Evolutionary conservation across 305 asterid genomes (phyloP).

Genomic region (Fraxinus sp.): DNA sequence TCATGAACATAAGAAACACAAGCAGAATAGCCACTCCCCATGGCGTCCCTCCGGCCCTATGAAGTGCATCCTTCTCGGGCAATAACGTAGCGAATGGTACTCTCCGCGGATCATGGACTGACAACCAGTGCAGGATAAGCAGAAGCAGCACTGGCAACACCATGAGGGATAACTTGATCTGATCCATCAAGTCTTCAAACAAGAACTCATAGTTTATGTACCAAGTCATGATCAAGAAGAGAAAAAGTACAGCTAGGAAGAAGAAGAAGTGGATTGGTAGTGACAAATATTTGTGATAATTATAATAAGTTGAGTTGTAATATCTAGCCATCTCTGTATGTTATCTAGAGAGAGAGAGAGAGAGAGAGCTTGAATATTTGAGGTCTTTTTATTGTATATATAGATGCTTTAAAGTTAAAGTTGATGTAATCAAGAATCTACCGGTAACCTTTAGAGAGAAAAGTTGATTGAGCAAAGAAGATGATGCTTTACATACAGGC

Average conservation of each 20-base stretch:
- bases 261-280: constrained; percentile 61
- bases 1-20: constrained; percentile 61
- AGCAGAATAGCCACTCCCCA: constrained; percentile 62
- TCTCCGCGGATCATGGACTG: constrained; percentile 41
- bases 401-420: constrained; percentile 22
- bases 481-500: background rate
- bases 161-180: constrained; percentile 56
- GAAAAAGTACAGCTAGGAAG: constrained; percentile 48
- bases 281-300: constrained; percentile 56
- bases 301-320: constrained; percentile 49
- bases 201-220: constrained; percentile 65
- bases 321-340: constrained; percentile 51
- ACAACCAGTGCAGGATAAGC: constrained; percentile 61
- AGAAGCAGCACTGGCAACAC: constrained; percentile 62
- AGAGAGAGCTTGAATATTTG: background rate
- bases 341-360: background rate
- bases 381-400: constrained; percentile 22
- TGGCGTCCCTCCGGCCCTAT: constrained; percentile 72
- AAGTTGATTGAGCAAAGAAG: background rate
- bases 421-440: constrained; percentile 26
- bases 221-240: constrained; percentile 67
- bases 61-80: constrained; percentile 63
- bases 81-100: constrained; percentile 43
- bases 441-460: constrained; percentile 27
- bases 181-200: constrained; percentile 46